Conservation (phyloP, 148 eudicot species). For the Persicaria tinctoria region DNA sequence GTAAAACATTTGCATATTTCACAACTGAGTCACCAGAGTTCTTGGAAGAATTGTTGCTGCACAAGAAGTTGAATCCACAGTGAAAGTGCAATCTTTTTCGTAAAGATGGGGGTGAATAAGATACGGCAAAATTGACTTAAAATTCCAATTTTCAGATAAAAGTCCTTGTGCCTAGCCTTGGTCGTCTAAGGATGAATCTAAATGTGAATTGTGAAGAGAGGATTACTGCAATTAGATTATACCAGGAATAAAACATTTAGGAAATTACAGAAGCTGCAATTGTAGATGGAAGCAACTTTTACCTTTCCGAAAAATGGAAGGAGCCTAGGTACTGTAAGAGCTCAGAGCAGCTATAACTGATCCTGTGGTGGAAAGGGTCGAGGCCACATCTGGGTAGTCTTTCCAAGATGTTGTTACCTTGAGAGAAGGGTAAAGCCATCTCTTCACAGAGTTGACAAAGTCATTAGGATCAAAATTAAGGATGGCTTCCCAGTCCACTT, state of each 20-base stretch:
- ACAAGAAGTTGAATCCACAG: not conserved
- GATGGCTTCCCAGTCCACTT: constrained; percentile 96
- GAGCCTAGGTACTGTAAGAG: constrained; percentile 34
- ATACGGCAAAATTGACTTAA: not conserved
- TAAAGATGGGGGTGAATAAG: not conserved
- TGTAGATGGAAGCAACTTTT: not conserved
- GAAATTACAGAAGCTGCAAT: not conserved
- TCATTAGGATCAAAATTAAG: constrained; percentile 53
- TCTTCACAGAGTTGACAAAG: constrained; percentile 65
- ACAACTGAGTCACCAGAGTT: not conserved
- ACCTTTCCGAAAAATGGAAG: constrained; percentile 16
- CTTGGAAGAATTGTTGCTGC: constrained; percentile 6
- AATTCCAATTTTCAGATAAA: not conserved
- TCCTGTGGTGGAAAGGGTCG: constrained; percentile 83
- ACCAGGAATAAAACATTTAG: not conserved
- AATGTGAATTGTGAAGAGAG: not conserved
- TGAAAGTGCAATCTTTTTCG: not conserved
- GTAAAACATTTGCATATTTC: not conserved
- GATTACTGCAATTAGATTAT: not conserved
- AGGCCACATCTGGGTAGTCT: constrained; percentile 79
- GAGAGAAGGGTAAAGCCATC: constrained; percentile 79
- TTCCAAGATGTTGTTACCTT: constrained; percentile 83
- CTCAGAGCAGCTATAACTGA: constrained; percentile 92
- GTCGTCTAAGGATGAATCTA: not conserved
- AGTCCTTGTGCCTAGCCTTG: no score